Base-by-base conservation (phyloP, 768 basidiomycete species). In the Collybiopsis luxurians region DNA sequence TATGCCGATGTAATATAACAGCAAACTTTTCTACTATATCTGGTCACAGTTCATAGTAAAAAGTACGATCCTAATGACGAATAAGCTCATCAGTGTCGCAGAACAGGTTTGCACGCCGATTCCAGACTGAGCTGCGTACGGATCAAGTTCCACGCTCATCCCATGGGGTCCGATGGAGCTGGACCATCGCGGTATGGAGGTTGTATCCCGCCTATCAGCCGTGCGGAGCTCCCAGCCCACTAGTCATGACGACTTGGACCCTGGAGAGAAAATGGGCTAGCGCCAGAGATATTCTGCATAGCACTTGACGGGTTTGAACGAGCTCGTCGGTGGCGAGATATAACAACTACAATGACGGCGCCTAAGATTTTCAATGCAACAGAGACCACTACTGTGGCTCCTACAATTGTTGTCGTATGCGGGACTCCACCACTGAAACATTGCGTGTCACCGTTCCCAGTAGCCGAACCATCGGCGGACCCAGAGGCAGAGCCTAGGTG, bases 181-280 rank as follows among this genome's bases (percentile, higher is more conserved):
- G 62, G 51, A 39, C 40, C 52, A 40, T 55, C 62, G 53, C 39
- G 60, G 62, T 47, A 71, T 28, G 53, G 53, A 4, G 40, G 67
- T 39, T n/a, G n/a, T n/a, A n/a, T n/a, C n/a, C n/a, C n/a, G n/a
- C 46, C 34, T 45, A 26, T 34, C 42, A 51, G 26, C 46, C 51
- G 26, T 56, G 66, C 60, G 19, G 67, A 75, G 66, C 85, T 87
- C 46, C 75, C 74, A 61, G 83, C 82, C 84, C 84, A 86, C 47
- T 79, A 75, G 61, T 75, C 76, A 62, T 79, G 82, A 54, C 73
- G 61, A 64, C 82, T 84, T 60, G 21, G 52, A 55, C 86, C 85
- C 61, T 82, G 81, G 63, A 90, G 68, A n/a, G 89, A 88, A 64
- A 90, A 89, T 34, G 86, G 80, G 59, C 84, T 86, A 63, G 85